Evolutionary conservation across 257 asterid genomes (phyloP).

Genomic region (Solanum sitiens): DNA sequence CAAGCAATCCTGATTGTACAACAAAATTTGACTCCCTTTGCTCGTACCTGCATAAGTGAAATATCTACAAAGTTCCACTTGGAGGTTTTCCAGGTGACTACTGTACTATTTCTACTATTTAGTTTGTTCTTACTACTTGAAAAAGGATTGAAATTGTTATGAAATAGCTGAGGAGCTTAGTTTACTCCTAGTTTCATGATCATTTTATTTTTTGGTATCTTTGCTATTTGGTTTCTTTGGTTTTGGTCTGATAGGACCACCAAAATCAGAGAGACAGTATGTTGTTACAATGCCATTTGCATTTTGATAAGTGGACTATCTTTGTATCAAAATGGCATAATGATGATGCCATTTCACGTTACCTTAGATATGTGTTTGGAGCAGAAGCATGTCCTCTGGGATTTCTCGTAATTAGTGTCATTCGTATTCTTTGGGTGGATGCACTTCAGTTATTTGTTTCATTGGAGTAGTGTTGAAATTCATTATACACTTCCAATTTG

Average conservation of each 20-base stretch:
- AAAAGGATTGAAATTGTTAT: neutral
- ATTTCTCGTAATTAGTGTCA: neutral
- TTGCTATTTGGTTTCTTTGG: neutral
- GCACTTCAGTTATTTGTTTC: neutral
- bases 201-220: neutral
- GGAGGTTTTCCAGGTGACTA: slow-evolving; percentile 72
- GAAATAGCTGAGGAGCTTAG: neutral
- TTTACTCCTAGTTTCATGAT: neutral
- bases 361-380: neutral
- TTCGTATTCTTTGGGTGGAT: neutral
- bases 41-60: slow-evolving; percentile 48
- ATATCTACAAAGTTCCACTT: slow-evolving; percentile 63
- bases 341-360: neutral
- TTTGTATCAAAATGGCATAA: neutral
- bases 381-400: neutral
- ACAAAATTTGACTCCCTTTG: slow-evolving; percentile 75
- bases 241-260: neutral
- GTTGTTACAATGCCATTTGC: neutral
- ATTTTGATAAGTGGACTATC: neutral
- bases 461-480: neutral
- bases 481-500: neutral
- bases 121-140: neutral
- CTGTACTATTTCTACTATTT: neutral
- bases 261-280: neutral
- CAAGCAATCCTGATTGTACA: slow-evolving; percentile 71